Evolutionary conservation across 257 asterid genomes (phyloP), one percentile per base, ranked within the genome.

Genomic region (Misopates orontium): DNA sequence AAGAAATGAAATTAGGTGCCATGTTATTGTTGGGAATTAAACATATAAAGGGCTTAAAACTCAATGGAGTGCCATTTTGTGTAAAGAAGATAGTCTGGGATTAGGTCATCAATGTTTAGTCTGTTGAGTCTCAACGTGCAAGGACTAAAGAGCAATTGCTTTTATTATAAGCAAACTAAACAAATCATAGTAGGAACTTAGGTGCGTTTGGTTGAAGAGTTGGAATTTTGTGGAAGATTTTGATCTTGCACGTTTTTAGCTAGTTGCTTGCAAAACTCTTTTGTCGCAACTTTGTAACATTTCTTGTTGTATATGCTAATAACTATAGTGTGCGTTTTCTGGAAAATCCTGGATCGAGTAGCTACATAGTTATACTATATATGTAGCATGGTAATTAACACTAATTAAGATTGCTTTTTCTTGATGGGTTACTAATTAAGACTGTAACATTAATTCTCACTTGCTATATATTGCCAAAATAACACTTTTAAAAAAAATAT

Each of bases 41-140:
- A 82, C 84, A 82, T 83, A 86, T 65, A 20, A 75, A 22, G 28
- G 58, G 65, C 17, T 15, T 25, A 68, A 58, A 31, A 47, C 42
- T 42, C 14, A 54, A 28, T 69, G 77, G 77, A 73, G 78, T 71
- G 71, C 80, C 50, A 61, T 68, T 60, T 78, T 85, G 95, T 56
- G 56, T 4, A 1, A 2, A n/a, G 19, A 5, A 10, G 59, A 24
- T 54, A 54, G 16, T 57, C 39, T 13, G 24, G 44, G 67, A 11
- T 75, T 90, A 74, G 95, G 89, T 84, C 56, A 81, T 71, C 97
- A 59, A 71, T 74, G 80, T 70, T 3, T 4, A 49, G 69, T 17
- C 60, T 60, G 61, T 45, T 61, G n/a, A 75, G 82, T 73, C 73
- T 72, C 74, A 67, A 70, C 56, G 64, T 74, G 85, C 82, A 69